phyloP scores from a whole-genome alignment of 169 alveolate species.

The Hepatocystis sp. region DNA sequence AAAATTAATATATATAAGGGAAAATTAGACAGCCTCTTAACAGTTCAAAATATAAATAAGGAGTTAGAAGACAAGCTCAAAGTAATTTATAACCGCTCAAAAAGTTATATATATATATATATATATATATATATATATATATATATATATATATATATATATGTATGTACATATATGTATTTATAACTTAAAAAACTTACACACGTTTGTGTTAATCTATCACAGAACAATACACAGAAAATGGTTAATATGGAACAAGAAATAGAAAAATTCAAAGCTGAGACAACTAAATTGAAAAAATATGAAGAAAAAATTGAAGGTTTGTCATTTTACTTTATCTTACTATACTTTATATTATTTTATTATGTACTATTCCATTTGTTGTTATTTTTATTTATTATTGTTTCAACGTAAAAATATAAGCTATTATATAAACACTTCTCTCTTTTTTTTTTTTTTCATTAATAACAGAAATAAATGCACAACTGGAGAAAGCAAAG shows the following conservation, averaged over 20 bases:
- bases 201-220: neutral
- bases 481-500: constrained; percentile 27
- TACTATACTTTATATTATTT: too few relatives aligned
- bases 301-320: constrained; percentile 67
- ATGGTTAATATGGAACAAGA: constrained; percentile 72
- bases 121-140: constrained; percentile 8
- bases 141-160: neutral
- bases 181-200: neutral
- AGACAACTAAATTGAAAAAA: constrained; percentile 30
- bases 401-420: too few relatives aligned
- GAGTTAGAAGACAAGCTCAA: constrained; percentile 72
- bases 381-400: too few relatives aligned
- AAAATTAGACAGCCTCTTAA: constrained; percentile 49
- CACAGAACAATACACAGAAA: constrained; percentile 55
- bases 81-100: constrained; percentile 9
- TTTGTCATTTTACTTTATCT: constrained; percentile 3
- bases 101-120: neutral
- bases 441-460: too few relatives aligned
- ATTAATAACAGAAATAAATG: constrained; percentile 52
- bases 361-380: too few relatives aligned
- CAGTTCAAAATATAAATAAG: constrained; percentile 63
- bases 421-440: too few relatives aligned
- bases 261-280: constrained; percentile 38
- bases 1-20: constrained; percentile 70
- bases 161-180: neutral